phyloP scores from a whole-genome alignment of 23 red algal species.

The Gracilaria gracilis region DNA sequence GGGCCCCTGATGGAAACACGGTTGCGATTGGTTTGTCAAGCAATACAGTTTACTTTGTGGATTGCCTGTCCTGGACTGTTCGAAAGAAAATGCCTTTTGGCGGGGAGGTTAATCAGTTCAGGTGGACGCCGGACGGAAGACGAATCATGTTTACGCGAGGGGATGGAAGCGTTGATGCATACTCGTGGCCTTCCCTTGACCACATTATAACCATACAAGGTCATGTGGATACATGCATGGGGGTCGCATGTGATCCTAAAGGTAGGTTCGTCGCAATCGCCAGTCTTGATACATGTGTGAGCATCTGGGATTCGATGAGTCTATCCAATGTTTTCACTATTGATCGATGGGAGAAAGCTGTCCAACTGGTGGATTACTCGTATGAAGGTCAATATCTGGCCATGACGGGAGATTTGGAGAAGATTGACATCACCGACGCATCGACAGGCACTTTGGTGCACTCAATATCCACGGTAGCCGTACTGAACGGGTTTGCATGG shows the following conservation, averaged over 20 bases:
- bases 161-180: conserved; percentile 55
- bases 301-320: conserved; percentile 67
- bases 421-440: conserved; percentile 65
- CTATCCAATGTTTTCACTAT: conserved; percentile 66
- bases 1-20: conserved; percentile 64
- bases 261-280: conserved; percentile 49
- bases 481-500: conserved; percentile 51
- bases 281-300: conserved; percentile 59
- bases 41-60: conserved; percentile 56
- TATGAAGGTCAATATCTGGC: conserved; percentile 57
- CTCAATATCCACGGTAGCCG: conserved; percentile 40
- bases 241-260: conserved; percentile 68
- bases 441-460: background rate
- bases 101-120: conserved; percentile 58
- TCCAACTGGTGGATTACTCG: conserved; percentile 50
- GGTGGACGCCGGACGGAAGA: conserved; percentile 44
- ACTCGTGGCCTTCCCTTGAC: conserved; percentile 54
- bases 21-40: conserved; percentile 39
- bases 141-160: conserved; percentile 46
- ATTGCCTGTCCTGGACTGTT: conserved; percentile 49
- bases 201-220: conserved; percentile 53
- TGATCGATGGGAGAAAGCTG: conserved; percentile 64
- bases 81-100: conserved; percentile 57
- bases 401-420: conserved; percentile 40
- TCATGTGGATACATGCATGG: conserved; percentile 43